phyloP scores from a whole-genome alignment of 78 protist genomes.

The Speleostelium caveatum region DNA sequence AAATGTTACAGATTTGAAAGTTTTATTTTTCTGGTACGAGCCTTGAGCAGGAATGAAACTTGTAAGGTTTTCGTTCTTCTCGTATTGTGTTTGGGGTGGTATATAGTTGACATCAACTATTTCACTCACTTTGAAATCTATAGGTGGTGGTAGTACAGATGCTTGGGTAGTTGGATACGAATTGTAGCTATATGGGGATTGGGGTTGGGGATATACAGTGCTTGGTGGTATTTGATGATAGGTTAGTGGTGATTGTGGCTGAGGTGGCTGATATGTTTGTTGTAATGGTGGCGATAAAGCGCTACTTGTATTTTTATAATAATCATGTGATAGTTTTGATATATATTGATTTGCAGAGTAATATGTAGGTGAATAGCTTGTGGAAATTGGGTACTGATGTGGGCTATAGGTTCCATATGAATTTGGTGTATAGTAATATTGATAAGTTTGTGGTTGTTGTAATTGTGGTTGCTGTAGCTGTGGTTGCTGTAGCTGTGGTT shows the following conservation, averaged over 20 bases:
- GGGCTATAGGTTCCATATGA: neutral
- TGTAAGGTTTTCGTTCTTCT: neutral
- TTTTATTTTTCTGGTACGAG: neutral
- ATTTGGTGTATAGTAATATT: neutral
- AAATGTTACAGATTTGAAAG: neutral
- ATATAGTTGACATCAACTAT: neutral
- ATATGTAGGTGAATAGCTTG: neutral
- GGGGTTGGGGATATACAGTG: neutral
- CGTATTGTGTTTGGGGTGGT: neutral
- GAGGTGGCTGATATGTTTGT: neutral
- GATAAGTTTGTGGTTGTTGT: conserved; percentile 13
- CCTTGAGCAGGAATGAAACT: neutral
- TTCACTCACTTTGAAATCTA: neutral
- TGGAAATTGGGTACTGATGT: neutral
- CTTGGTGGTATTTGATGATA: neutral
- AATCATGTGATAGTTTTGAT: neutral
- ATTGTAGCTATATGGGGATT: neutral
- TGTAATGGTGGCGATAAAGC: neutral
- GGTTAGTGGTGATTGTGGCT: neutral
- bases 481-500: neutral
- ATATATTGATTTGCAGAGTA: neutral
- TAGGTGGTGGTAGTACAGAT: neutral
- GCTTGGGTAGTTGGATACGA: neutral
- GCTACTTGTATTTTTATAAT: neutral
- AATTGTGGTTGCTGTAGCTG: neutral